phyloP scores from a whole-genome alignment of 192 early-diverging fungal genomes.

The Paraglomus brasilianum region DNA sequence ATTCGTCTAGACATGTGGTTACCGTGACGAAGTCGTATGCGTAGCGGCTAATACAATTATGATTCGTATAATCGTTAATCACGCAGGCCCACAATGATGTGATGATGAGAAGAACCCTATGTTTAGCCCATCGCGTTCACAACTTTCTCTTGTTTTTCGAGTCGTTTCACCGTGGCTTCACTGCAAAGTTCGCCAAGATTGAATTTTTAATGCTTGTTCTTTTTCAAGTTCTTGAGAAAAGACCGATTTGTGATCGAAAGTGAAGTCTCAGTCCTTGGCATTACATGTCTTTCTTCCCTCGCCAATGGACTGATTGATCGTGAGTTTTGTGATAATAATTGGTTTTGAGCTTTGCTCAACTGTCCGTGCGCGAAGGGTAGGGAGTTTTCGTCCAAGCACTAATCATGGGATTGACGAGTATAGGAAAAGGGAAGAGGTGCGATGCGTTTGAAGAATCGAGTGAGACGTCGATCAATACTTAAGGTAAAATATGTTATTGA shows the following conservation, averaged over 20 bases:
- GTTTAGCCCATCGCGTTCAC: too few relatives aligned
- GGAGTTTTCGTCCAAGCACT: constrained; percentile 16
- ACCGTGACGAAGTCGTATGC: too few relatives aligned
- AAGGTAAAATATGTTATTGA: background rate
- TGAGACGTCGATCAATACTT: background rate
- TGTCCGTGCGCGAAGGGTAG: background rate
- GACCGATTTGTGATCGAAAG: background rate
- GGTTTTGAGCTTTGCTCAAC: constrained; percentile 8
- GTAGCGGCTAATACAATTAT: too few relatives aligned
- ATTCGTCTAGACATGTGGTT: too few relatives aligned
- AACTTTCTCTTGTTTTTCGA: constrained; percentile 57
- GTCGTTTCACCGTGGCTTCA: constrained; percentile 43
- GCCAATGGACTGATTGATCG: background rate
- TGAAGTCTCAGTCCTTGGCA: constrained; percentile 3
- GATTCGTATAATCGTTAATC: too few relatives aligned
- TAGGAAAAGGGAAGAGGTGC: too few relatives aligned
- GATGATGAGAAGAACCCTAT: too few relatives aligned
- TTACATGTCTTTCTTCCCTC: background rate
- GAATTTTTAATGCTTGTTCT: constrained; percentile 46
- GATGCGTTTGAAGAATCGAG: too few relatives aligned
- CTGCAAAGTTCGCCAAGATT: constrained; percentile 56
- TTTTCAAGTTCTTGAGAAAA: constrained; percentile 32
- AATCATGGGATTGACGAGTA: too few relatives aligned
- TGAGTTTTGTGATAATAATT: background rate
- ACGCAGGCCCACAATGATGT: too few relatives aligned